Percentiles rank a stretch among this genome's conserved stretches.
phyloP scores from a whole-genome alignment of 345 rosid genomes.

The Psidium friedrichsthalianum region DNA sequence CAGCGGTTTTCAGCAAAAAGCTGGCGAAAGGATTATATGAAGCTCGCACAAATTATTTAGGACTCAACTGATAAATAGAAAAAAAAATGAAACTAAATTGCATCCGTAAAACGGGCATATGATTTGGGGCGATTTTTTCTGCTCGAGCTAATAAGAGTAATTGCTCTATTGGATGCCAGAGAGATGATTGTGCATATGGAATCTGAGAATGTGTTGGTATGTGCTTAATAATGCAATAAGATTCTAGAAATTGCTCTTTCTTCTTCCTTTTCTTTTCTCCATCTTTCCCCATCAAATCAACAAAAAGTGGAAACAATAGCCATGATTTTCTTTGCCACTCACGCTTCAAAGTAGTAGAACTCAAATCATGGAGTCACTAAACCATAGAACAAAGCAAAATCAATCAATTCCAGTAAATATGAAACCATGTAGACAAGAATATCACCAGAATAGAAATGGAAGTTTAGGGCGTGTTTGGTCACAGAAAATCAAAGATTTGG shows the following conservation, averaged over 20 bases:
- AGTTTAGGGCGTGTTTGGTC: not conserved
- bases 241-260: not conserved
- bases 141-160: not conserved
- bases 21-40: not conserved
- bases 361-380: not conserved
- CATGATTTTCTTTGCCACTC: not conserved
- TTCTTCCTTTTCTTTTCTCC: not conserved
- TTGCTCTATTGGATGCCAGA: not conserved
- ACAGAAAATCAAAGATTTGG: no score
- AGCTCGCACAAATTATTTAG: not conserved
- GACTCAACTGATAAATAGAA: rapidly evolving
- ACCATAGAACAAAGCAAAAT: not conserved
- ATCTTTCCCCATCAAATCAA: not conserved
- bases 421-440: not conserved
- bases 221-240: not conserved
- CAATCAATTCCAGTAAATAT: not conserved
- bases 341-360: not conserved
- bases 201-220: not conserved
- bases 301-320: not conserved
- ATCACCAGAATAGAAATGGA: not conserved
- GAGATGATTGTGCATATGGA: not conserved
- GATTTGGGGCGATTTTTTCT: not conserved
- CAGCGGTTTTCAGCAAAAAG: not conserved
- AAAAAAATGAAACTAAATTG: not conserved
- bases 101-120: rapidly evolving